Evolutionary conservation across 768 basidiomycete species (phyloP), one percentile per base, ranked within the genome.

Genomic region (Tulasnella sp.): DNA sequence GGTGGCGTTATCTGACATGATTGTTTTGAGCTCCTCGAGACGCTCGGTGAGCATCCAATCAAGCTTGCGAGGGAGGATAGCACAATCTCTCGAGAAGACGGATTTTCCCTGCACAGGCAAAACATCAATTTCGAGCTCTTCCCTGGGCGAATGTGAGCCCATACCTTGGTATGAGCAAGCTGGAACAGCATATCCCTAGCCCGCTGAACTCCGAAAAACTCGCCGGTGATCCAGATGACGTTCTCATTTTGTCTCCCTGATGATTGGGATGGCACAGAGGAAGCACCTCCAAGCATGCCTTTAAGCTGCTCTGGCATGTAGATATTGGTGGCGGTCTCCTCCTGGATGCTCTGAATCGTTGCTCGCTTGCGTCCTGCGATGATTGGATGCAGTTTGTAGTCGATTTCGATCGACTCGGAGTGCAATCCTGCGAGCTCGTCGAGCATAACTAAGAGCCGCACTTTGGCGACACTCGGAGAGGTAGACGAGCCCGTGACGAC

Each of bases 41-140:
- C 92, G 89, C 80, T 99, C 94, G n/a, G 91, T 92, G 70, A 97
- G 87, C 87, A 99, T 90, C 95, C 96, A 98, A 77, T 99, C 96
- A 74, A 99, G 84, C 80, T 99, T 99, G 75, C 96, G 90, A 72
- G 96, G 96, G 29, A 97, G 86, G 71, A 98, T 91, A 5, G 94
- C 92, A 17, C 93, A 94, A 79, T 99, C 95, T 73, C 94, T 84
- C 8, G 96, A 95, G 72, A 97, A 89, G 73, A 97, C 87, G 63
- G 87, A 85, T 79, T 95, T 94, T 78, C 89, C 90, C 96, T 98
- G 77, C 8, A 37, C 17, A 62, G 36, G n/a, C 11, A 5, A 9
- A 68, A 26, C 42, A 64, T 37, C 29, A 68, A 72, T 37, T 67
- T 5, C 34, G 32, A 19, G 63, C 19, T 47, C 12, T 9, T 14